A percentile compares a stretch with the other conserved stretches of the same genome.
Conservation (phyloP, 2,329 filamentous ascomycete genomes). For the Exophiala oligosperma region DNA sequence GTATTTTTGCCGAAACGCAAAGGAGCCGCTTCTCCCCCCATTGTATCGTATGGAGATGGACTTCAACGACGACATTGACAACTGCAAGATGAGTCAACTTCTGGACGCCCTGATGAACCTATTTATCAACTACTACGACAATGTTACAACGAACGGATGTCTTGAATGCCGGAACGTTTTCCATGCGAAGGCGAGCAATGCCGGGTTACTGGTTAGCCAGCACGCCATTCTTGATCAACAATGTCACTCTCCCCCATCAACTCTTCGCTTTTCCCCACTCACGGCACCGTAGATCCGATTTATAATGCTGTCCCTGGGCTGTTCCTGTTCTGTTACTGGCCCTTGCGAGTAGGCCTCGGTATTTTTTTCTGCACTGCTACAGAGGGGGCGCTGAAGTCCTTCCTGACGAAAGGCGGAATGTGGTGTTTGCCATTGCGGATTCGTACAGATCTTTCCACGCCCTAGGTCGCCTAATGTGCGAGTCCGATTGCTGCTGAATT, state of each 20-base stretch:
- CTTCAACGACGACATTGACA: too few species aligned
- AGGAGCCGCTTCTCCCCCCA: too few species aligned
- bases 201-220: neutral
- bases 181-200: neutral
- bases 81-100: too few species aligned
- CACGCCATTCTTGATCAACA: neutral
- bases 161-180: too few species aligned
- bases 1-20: too few species aligned
- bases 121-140: too few species aligned
- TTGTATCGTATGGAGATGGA: too few species aligned
- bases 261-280: neutral
- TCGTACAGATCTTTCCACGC: neutral
- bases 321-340: neutral
- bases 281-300: constrained; percentile 1
- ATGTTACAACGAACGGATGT: too few species aligned
- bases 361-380: neutral
- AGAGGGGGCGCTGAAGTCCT: neutral
- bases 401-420: neutral
- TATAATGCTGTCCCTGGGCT: neutral
- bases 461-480: neutral
- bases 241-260: neutral
- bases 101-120: too few species aligned
- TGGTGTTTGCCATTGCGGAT: neutral
- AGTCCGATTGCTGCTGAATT: neutral
- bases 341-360: neutral